Evolutionary conservation across 441 rosid genomes (phyloP), one percentile per base, ranked within the genome.

Genomic region (Cnidoscolus chayamansa): DNA sequence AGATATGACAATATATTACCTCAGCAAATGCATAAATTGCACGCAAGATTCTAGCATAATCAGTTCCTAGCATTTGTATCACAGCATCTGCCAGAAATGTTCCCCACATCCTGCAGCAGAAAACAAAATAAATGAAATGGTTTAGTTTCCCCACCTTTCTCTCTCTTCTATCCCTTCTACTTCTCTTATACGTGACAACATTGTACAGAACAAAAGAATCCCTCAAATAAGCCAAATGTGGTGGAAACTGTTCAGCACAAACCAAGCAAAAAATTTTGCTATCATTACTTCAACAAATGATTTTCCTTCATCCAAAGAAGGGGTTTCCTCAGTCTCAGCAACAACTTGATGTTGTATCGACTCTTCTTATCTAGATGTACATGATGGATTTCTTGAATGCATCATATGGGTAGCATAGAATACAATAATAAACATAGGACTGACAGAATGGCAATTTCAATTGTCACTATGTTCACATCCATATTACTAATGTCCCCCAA

Each of bases 11-110:
- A 20, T 3, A 67, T 37, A 58, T 84, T 86, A 94, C 97, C 96
- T 90, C 96, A 7, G 99, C 97, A 84, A 94, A 86, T 30, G 96
- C 93, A 75, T 89, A 94, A 76, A 94, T 89, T 67, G 99, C 99
- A 78, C 87, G 87, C 76, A 94, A 78, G 78, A 94, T 87, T 85
- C 99, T 86, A 57, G 97, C 93, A 83, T 92, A 90, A 84, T 94
- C 99, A 68, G 97, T 92, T 74, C 97, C 98, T 6, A 94, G 92
- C 98, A 94, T 94, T 75, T 92, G 98, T 87, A 92, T 94, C 40
- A 94, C 97, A 63, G 92, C 80, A 77, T 94, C 99, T 43, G 99
- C 97, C 56, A 94, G 82, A 71, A 94, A 85, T 50, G 97, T 89
- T 69, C 99, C 97, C 99, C 97, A 94, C 80, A 94, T 73, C 89